Conservation (phyloP, 2,329 filamentous ascomycete species). For the Mycosphaerella sp. region DNA sequence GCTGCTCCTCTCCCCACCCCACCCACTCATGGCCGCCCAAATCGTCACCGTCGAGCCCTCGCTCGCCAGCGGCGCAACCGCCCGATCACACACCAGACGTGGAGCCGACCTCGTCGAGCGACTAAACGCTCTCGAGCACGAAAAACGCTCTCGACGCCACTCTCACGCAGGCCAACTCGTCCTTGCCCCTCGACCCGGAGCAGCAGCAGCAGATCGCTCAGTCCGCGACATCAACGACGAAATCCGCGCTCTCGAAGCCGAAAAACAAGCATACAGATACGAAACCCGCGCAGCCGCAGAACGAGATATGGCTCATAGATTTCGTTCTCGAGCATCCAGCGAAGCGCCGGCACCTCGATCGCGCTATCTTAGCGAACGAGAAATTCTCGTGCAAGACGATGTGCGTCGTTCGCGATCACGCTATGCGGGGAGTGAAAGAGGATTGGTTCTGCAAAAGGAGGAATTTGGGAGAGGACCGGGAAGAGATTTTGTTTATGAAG, state of each 20-base stretch:
- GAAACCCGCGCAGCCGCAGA: constrained; percentile 48
- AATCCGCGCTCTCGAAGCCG: constrained; percentile 63
- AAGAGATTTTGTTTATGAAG: constrained; percentile 44
- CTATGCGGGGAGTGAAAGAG: not conserved
- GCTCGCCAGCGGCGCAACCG: not conserved
- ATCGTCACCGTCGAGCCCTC: constrained; percentile 6
- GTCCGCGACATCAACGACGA: constrained; percentile 65
- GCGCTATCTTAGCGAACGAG: not conserved
- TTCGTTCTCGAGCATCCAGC: constrained; percentile 35
- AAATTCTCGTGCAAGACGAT: not conserved
- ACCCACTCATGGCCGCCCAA: not conserved
- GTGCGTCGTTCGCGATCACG: not conserved
- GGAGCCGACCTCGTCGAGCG: constrained; percentile 7
- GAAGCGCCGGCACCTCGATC: not conserved
- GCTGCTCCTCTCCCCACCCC: not conserved
- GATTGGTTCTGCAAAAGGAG: not conserved
- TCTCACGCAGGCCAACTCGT: constrained; percentile 17
- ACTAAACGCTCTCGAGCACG: constrained; percentile 4
- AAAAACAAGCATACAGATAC: constrained; percentile 52
- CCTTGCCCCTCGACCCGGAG: constrained; percentile 13
- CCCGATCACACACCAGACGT: not conserved
- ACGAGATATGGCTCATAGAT: constrained; percentile 35
- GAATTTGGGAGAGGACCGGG: constrained; percentile 24
- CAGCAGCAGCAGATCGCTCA: constrained; percentile 23
- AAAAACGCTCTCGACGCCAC: constrained; percentile 4